Percentiles rank a stretch among this genome's conserved stretches.
These are phyloP conservation scores for Ophiosphaerella korrae DNA, from an alignment of 2,329 filamentous ascomycete genomes.

Conservation along the genomic window DNA sequence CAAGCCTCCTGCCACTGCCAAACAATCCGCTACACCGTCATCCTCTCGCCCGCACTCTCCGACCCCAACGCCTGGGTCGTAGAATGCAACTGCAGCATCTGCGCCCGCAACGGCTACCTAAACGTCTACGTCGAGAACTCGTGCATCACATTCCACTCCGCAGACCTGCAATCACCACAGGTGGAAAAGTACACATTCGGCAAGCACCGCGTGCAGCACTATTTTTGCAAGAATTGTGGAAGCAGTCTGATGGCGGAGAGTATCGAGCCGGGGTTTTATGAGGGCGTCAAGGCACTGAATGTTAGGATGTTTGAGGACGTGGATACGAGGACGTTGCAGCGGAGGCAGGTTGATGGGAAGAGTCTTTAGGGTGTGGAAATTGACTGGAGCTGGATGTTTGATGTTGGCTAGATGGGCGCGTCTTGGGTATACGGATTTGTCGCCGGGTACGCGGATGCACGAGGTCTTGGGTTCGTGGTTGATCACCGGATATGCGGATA, in stretches of 20 bases:
- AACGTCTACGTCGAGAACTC: conserved; percentile 48
- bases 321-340: conserved; percentile 25
- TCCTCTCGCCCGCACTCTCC: conserved; percentile 56
- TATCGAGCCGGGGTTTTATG: conserved; percentile 32
- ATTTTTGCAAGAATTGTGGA: conserved; percentile 39
- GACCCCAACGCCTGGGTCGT: conserved; percentile 50
- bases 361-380: conserved; percentile 11
- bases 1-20: conserved; percentile 61
- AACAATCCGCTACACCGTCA: conserved; percentile 56
- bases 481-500: too few species aligned
- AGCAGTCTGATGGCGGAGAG: conserved; percentile 34
- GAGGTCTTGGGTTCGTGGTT: too few species aligned
- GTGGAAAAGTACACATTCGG: conserved; percentile 33
- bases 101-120: conserved; percentile 57
- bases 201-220: conserved; percentile 34
- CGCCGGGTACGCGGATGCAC: too few species aligned
- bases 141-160: conserved; percentile 27
- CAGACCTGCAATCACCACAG: not conserved
- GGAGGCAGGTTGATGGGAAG: conserved; percentile 26
- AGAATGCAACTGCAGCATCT: conserved; percentile 60
- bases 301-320: conserved; percentile 36
- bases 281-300: conserved; percentile 36
- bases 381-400: not conserved
- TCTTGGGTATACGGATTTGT: not conserved
- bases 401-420: not conserved